Evolutionary conservation across 192 early-diverging fungal species (phyloP), one percentile per base, ranked within the genome.

Genomic region (Spizellomyces punctatus): DNA sequence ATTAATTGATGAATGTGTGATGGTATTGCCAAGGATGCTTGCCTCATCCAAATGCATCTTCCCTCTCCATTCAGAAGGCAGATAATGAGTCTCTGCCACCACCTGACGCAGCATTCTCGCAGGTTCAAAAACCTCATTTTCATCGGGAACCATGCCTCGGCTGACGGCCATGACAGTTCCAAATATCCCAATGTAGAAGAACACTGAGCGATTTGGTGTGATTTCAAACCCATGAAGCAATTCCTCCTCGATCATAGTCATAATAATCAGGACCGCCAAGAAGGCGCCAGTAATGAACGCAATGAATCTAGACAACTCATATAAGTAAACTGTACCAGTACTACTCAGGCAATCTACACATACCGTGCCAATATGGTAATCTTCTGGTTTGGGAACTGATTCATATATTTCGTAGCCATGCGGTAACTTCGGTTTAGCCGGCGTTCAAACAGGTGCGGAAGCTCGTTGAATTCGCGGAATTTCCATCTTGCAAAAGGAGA

Each of bases 401-500:
- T 78, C 52, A 98, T 79, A 76, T 99, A 99, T 69, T 88, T 78
- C 44, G 85, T 87, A 0, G 96, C 95, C 55, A 84, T 74, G 10
- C 85, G 83, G 75, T 94, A 88, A 22, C 91, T 92, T 0, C 85
- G 64, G 66, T 89, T 88, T 17, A 98, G 77, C 10, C 98, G 89
- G 22, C 76, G 75, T 44, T 90, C 77, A 74, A 98, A 96, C 17
- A 91, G 66, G 76, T 99, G 95, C 0, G 96, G 94, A 17, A 98
- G 83, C 75, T 99, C 98, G 78, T 99, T 98, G 73, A 98, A 98
- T 80, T 98, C 95, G 61, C 96, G 89, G 68, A 98, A 93, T 76
- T 92, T 93, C 94, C 93, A 98, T 41, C 85, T 82, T 5, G 96
- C 96, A 62, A 92, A 86, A 8, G 90, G 90, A 0, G 95, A 89